These are phyloP conservation scores for Persicaria maculosa DNA, from an alignment of 148 eudicot species.

Conservation along the genomic window DNA sequence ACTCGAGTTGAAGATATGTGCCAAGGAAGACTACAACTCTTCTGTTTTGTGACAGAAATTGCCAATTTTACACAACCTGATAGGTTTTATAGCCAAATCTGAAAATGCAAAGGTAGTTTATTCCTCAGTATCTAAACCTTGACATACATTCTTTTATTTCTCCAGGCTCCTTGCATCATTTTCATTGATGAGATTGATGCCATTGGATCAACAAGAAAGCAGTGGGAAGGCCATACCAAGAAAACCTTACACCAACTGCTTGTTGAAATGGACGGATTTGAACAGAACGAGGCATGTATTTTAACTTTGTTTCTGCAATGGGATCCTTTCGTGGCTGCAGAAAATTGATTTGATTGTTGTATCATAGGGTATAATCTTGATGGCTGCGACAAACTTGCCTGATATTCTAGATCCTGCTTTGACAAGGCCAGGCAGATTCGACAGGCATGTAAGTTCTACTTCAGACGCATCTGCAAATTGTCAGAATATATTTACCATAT, in stretches of 20 bases:
- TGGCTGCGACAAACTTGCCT: slow-evolving; percentile 99
- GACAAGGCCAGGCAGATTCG: slow-evolving; percentile 98
- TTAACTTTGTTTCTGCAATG: background rate
- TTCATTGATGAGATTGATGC: slow-evolving; percentile 98
- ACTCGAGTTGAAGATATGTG: no score
- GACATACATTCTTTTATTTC: slow-evolving; percentile 4
- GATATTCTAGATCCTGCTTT: slow-evolving; percentile 97
- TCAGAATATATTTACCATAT: no score
- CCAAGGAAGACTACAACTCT: background rate
- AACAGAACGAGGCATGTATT: slow-evolving; percentile 78
- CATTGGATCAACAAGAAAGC: slow-evolving; percentile 91
- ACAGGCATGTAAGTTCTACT: slow-evolving; percentile 75
- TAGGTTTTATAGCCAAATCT: background rate
- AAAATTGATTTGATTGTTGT: slow-evolving; percentile 13
- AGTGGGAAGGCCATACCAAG: slow-evolving; percentile 99
- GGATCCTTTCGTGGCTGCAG: slow-evolving; percentile 1
- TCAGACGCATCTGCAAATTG: background rate
- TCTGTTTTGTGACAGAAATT: background rate
- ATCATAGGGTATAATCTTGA: slow-evolving; percentile 83
- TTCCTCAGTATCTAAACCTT: background rate
- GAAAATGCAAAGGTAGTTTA: background rate
- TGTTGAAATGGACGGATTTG: slow-evolving; percentile 99
- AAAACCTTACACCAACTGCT: slow-evolving; percentile 95
- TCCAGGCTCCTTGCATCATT: slow-evolving; percentile 95
- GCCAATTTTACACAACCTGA: background rate